These are phyloP conservation scores for Gymnopilus junonius DNA, from an alignment of 768 basidiomycete species.

Conservation along the genomic window DNA sequence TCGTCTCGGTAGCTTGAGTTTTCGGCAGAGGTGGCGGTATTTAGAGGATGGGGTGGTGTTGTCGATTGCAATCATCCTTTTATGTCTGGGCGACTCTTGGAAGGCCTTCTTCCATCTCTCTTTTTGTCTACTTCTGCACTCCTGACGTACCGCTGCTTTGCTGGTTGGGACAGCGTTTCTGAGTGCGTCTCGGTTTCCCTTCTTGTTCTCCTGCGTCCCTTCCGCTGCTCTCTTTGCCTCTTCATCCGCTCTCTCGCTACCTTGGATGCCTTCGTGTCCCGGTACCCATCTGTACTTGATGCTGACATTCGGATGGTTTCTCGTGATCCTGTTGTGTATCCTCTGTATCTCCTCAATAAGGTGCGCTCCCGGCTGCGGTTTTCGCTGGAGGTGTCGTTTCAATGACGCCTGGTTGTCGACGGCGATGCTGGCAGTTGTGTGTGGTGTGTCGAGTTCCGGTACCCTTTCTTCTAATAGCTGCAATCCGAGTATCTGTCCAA, in stretches of 20 bases:
- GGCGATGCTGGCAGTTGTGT: not conserved
- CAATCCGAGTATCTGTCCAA: slow-evolving; percentile 11
- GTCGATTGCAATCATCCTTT: slow-evolving; percentile 11
- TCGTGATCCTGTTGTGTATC: not conserved
- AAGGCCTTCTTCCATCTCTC: slow-evolving; percentile 12
- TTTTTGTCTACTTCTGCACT: slow-evolving; percentile 16
- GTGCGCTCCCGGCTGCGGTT: slow-evolving; percentile 1
- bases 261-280: slow-evolving; percentile 11
- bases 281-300: slow-evolving; percentile 15
- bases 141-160: slow-evolving; percentile 11
- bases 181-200: not conserved
- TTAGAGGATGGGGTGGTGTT: slow-evolving; percentile 12
- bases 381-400: not conserved
- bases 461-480: not conserved
- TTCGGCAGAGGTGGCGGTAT: slow-evolving; percentile 11
- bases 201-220: not conserved
- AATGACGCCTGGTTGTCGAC: slow-evolving; percentile 17
- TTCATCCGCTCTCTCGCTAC: slow-evolving; percentile 11
- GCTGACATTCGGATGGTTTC: not conserved
- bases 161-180: not conserved
- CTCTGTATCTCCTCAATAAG: slow-evolving; percentile 1
- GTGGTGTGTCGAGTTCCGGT: not conserved
- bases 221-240: slow-evolving; percentile 16
- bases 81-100: slow-evolving; percentile 9
- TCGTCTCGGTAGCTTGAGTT: slow-evolving; percentile 5